Conservation (phyloP, 148 eudicot species). For the Suaeda aralocaspica region DNA sequence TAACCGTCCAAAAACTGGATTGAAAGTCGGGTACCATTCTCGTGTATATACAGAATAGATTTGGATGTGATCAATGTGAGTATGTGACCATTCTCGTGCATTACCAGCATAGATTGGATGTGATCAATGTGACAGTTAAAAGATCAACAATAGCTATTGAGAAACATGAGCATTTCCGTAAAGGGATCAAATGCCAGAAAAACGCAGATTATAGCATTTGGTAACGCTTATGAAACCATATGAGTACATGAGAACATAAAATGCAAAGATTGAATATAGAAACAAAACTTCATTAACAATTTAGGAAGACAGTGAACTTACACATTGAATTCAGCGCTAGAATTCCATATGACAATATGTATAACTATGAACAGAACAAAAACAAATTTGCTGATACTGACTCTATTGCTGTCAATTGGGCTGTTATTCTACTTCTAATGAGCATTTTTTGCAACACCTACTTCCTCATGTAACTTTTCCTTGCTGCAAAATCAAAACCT, state of each 20-base stretch:
- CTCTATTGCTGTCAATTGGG: conserved; percentile 24
- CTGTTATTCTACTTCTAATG: conserved; percentile 31
- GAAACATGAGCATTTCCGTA: neutral
- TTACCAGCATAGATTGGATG: no score
- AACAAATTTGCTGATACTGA: conserved; percentile 17
- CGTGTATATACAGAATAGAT: no score
- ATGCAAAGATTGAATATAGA: neutral
- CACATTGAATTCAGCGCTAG: conserved; percentile 13
- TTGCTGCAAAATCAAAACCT: conserved; percentile 35
- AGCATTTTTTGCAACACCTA: conserved; percentile 12
- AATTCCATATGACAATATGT: conserved; percentile 26
- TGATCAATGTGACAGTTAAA: no score
- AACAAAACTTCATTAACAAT: conserved; percentile 14
- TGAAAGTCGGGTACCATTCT: no score
- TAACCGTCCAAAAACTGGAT: neutral
- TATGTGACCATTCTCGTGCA: no score
- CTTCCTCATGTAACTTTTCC: conserved; percentile 20
- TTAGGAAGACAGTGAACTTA: conserved; percentile 12
- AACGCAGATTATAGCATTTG: no score
- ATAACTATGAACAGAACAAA: conserved; percentile 34
- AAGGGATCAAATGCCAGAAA: neutral
- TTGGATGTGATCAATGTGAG: no score
- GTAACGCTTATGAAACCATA: no score
- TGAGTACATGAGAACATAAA: neutral
- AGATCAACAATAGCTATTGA: no score